phyloP scores from a whole-genome alignment of 176 grass and related monocot species.

The Hordeum vulgare region DNA sequence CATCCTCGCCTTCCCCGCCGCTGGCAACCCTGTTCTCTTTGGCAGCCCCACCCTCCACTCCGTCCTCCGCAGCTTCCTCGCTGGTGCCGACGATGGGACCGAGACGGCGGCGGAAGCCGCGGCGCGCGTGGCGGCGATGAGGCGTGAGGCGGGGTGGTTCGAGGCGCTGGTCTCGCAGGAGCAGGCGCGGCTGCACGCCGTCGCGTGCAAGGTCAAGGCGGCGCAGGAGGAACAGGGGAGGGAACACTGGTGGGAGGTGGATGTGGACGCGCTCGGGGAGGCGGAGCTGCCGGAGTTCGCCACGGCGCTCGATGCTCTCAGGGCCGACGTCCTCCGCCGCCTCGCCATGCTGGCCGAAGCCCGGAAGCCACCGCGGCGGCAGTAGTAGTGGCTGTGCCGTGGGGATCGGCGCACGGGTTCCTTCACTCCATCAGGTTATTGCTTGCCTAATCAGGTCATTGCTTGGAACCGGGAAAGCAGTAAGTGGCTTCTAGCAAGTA shows the following conservation, averaged over 20 bases:
- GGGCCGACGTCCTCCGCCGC: background rate
- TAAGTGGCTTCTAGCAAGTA: background rate
- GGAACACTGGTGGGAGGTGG: slow-evolving; percentile 28
- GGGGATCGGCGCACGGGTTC: background rate
- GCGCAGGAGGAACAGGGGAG: background rate
- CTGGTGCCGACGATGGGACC: background rate
- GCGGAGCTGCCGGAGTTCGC: slow-evolving; percentile 18
- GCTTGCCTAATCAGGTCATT: background rate
- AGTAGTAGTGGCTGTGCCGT: background rate
- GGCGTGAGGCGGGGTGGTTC: background rate
- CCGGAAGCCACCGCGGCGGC: background rate
- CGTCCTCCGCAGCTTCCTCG: too few relatives aligned
- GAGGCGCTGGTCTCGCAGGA: background rate
- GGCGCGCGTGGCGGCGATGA: background rate
- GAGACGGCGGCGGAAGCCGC: background rate
- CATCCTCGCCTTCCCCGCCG: too few relatives aligned
- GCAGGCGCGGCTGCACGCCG: background rate
- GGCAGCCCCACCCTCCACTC: too few relatives aligned
- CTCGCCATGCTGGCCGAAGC: background rate
- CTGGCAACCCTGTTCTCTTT: too few relatives aligned
- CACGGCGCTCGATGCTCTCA: slow-evolving; percentile 22
- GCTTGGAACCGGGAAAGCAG: background rate
- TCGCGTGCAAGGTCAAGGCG: background rate
- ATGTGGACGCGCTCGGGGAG: slow-evolving; percentile 15
- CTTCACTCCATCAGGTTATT: background rate